A percentile compares a stretch with the other conserved stretches of the same genome.
phyloP scores from a whole-genome alignment of 2,329 filamentous ascomycete genomes.

The Gnomoniopsis sp. region DNA sequence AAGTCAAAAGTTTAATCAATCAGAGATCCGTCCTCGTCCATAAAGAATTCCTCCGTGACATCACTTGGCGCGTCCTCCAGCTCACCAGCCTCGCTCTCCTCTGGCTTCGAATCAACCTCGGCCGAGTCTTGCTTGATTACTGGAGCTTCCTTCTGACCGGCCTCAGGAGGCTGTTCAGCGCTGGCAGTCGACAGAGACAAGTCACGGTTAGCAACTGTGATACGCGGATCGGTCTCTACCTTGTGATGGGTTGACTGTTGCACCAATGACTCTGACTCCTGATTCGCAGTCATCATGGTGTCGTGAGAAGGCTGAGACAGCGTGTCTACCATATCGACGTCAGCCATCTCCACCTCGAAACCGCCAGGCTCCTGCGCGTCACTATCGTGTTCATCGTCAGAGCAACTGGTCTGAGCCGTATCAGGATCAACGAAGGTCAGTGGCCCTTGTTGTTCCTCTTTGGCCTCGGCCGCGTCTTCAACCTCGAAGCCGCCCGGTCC shows the following conservation, averaged over 20 bases:
- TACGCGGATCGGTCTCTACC: background rate
- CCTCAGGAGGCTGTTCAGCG: background rate
- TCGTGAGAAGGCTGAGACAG: background rate
- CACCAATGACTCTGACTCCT: background rate
- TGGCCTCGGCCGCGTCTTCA: background rate
- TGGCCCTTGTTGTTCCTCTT: background rate
- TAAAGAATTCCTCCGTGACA: slow-evolving; percentile 28
- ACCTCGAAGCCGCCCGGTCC: slow-evolving; percentile 1
- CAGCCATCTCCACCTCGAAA: slow-evolving; percentile 14
- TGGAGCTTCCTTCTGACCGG: background rate
- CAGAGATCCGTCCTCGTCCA: slow-evolving; percentile 30
- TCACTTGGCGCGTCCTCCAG: slow-evolving; percentile 22
- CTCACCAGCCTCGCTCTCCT: slow-evolving; percentile 7
- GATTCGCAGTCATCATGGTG: background rate
- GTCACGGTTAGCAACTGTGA: background rate
- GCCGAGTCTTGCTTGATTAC: background rate
- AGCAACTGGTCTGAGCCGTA: background rate
- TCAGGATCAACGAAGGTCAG: background rate
- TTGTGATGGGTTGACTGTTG: no score
- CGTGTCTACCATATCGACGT: background rate
- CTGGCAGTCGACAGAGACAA: background rate
- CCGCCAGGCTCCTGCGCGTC: slow-evolving; percentile 7
- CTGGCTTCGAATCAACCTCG: background rate
- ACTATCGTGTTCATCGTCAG: background rate
- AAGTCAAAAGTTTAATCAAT: slow-evolving; percentile 9